These are phyloP conservation scores for Alternaria tenuissima DNA, from an alignment of 2,329 filamentous ascomycete species.

Conservation along the genomic window DNA sequence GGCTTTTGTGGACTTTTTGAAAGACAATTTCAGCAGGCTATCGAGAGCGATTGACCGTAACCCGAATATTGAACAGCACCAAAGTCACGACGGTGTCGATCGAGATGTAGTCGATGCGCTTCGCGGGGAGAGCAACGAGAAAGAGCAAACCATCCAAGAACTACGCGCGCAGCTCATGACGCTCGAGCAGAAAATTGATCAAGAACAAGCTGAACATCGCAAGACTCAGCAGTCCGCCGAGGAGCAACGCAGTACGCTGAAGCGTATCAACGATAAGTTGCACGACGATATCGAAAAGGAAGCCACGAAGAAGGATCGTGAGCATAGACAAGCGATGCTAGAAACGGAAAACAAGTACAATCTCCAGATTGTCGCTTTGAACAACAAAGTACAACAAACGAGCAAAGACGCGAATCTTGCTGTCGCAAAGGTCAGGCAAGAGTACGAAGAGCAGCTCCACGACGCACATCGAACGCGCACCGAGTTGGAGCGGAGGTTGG, in stretches of 20 bases:
- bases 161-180: conserved; percentile 64
- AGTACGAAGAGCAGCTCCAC: conserved; percentile 45
- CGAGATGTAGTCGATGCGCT: conserved; percentile 89
- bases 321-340: conserved; percentile 43
- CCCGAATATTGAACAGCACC: conserved; percentile 83
- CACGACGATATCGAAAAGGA: conserved; percentile 76
- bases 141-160: conserved; percentile 67
- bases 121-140: conserved; percentile 78
- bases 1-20: conserved; percentile 90
- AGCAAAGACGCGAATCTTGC: conserved; percentile 39
- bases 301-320: conserved; percentile 59
- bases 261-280: conserved; percentile 73
- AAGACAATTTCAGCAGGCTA: conserved; percentile 91
- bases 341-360: conserved; percentile 60
- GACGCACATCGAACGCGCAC: conserved; percentile 32
- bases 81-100: conserved; percentile 91
- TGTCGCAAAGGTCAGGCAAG: conserved; percentile 41
- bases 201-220: conserved; percentile 77
- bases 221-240: conserved; percentile 63
- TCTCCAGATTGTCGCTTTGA: conserved; percentile 49
- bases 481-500: conserved; percentile 41
- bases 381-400: conserved; percentile 46
- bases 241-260: conserved; percentile 62
- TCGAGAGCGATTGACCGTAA: conserved; percentile 88
- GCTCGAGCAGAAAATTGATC: conserved; percentile 67